Evolutionary conservation across 768 basidiomycete genomes (phyloP).

Genomic region (Rhizopogon rudus): DNA sequence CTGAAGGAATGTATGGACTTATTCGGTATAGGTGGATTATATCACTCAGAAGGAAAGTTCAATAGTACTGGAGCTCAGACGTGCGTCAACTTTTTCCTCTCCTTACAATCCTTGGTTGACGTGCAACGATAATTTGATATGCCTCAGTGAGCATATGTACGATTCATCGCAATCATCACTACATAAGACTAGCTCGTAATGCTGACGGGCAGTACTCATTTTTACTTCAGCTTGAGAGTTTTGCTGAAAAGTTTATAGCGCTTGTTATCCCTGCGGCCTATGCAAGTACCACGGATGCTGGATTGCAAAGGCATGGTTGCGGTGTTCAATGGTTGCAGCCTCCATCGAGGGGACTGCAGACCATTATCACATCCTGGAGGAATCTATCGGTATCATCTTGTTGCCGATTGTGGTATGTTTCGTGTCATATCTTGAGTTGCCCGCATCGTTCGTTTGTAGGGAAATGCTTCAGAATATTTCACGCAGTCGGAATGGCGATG

Average conservation of each 20-base stretch:
- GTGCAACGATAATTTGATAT: constrained; percentile 18
- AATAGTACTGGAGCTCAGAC: constrained; percentile 84
- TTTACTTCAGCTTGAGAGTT: not conserved
- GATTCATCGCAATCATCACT: not conserved
- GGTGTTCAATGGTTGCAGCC: constrained; percentile 35
- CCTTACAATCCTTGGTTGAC: not conserved
- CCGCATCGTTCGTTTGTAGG: constrained; percentile 29
- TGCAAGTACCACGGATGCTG: constrained; percentile 36
- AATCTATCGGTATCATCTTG: constrained; percentile 83
- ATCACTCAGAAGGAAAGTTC: constrained; percentile 65
- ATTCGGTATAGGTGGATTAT: constrained; percentile 52
- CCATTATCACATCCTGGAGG: constrained; percentile 73
- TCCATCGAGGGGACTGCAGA: constrained; percentile 90
- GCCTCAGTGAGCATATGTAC: constrained; percentile 28
- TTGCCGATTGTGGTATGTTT: constrained; percentile 76
- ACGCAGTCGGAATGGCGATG: constrained; percentile 88
- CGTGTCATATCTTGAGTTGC: not conserved
- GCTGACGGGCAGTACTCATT: constrained; percentile 66
- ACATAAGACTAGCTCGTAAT: constrained; percentile 62
- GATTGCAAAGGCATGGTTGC: not conserved
- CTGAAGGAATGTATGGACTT: not conserved
- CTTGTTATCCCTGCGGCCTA: constrained; percentile 92
- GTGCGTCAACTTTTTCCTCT: constrained; percentile 35
- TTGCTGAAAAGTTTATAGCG: constrained; percentile 34
- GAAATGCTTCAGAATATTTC: constrained; percentile 83